These are phyloP conservation scores for Solanum boliviense DNA, from an alignment of 257 asterid species.

Conservation along the genomic window DNA sequence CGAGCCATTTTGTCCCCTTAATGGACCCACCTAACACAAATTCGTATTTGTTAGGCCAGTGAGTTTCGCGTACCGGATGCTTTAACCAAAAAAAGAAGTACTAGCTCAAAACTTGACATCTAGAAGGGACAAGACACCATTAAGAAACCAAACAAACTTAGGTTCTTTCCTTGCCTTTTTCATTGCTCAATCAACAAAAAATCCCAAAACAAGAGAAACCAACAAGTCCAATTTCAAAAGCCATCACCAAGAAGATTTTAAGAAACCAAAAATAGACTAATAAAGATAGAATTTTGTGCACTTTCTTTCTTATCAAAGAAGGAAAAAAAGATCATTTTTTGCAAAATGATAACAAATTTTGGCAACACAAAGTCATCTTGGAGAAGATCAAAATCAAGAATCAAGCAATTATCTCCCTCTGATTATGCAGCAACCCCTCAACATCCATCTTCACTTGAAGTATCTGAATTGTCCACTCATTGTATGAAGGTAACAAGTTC, in stretches of 20 bases:
- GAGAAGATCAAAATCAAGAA: neutral
- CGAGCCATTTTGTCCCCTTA: neutral
- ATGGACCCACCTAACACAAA: accelerated
- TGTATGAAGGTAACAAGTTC: neutral
- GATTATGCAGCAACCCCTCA: neutral
- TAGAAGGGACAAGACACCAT: neutral
- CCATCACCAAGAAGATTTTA: neutral
- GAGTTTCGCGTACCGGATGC: neutral
- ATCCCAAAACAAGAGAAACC: neutral
- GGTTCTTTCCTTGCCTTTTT: neutral
- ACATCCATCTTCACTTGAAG: neutral
- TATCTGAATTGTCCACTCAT: neutral
- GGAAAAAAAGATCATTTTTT: neutral
- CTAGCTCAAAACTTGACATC: neutral
- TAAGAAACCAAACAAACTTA: neutral
- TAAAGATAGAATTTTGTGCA: neutral
- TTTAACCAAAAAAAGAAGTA: neutral
- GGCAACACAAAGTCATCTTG: neutral
- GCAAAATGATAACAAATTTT: neutral
- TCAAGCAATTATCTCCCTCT: neutral
- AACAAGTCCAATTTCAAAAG: neutral
- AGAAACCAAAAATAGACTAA: neutral
- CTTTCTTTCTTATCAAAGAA: neutral
- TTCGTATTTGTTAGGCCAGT: accelerated
- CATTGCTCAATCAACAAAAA: neutral